Base-by-base conservation (phyloP, 2,329 filamentous ascomycete species). In the Scedosporium apiospermum region DNA sequence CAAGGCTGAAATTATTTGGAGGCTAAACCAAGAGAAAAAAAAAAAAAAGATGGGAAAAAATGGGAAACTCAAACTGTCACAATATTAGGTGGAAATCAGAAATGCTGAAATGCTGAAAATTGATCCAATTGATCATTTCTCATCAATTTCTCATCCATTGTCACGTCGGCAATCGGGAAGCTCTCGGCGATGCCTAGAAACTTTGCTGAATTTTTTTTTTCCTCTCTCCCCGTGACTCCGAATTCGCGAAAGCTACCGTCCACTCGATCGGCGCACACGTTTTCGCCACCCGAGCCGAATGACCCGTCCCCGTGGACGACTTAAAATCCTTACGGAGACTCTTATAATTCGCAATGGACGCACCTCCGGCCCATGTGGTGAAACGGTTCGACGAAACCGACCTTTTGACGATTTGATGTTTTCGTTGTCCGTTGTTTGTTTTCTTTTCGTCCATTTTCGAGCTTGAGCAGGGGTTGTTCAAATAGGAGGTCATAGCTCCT, bases 401-500 rank as follows among this genome's bases (percentile, higher is more conserved):
- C 10, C 34, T 12, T 14, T 38, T 14, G 6, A 38, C 4, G 34
- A 38, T 38, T 12, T 38, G 9, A 38, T 38, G 30, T 38, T 38
- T 38, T 38, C 46, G 7, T 4, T 51, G 46, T 10, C 21, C 6
- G n/a, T 21, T 12, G n/a, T 51, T 23, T 51, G n/a, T 51, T 51
- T 51, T 51, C 46, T 5, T 49, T 49, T 49, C 44, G 18, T 57
- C 55, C 34, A 14, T 41, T 58, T 18, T 30, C 51, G 21, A 57
- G 16, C 12, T 7, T 2, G 12, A 55, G 21, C 51, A 55, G 23
- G 51, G 51, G 51, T 21, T 23, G 23, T 26, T 26, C 6, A 27
- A 55, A 55, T 58, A 41, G 34, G 55, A 58, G 55, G 55, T 58
- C 55, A 58, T 58, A 58, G 55, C 55, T 58, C 27, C n/a, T 23